Base-by-base conservation (phyloP, 257 asterid species). In the Henckelia pumila region DNA sequence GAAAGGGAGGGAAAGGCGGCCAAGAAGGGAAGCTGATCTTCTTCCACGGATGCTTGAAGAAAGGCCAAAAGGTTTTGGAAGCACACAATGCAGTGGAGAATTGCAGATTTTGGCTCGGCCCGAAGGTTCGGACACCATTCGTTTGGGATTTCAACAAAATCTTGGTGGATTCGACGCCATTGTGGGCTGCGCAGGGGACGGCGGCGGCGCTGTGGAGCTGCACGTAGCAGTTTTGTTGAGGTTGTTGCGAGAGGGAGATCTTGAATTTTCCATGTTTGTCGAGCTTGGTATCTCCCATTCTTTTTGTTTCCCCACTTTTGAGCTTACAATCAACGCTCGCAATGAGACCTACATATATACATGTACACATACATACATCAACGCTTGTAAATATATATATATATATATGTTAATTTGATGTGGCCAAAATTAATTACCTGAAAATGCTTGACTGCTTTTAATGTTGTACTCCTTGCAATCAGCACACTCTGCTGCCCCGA, bases 401-500 rank as follows among this genome's bases (percentile, higher is more conserved):
- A n/a, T n/a, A n/a, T n/a, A n/a, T n/a, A n/a, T n/a, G n/a, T n/a
- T n/a, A n/a, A n/a, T n/a, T n/a, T n/a, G n/a, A n/a, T 30, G 44
- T 35, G 11, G 44, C 9, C 44, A 35, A 35, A 35, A 1, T 9
- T 30, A n/a, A n/a, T 30, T 78, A 87, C 95, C 92, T 69, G 83
- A 59, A 67, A 78, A 76, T 0, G 92, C 84, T 33, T 78, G 79
- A 47, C 53, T 37, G 1, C 77, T 23, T 53, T 81, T 77, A 33
- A 81, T 65, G 83, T 76, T 79, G 4, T 66, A 68, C 28, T 65
- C 72, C 53, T 62, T 59, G 61, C 95, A 87, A 35, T 87, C 95
- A 7, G 83, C 86, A 76, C 92, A 87, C 19, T 83, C 79, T 4
- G 62, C 89, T 8, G 68, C 35, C 3, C 92, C 95, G 13, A 80